A percentile compares a stretch with the other conserved stretches of the same genome.
Evolutionary conservation across 768 basidiomycete genomes (phyloP).

Genomic region (Amanita pseudoporphyria): DNA sequence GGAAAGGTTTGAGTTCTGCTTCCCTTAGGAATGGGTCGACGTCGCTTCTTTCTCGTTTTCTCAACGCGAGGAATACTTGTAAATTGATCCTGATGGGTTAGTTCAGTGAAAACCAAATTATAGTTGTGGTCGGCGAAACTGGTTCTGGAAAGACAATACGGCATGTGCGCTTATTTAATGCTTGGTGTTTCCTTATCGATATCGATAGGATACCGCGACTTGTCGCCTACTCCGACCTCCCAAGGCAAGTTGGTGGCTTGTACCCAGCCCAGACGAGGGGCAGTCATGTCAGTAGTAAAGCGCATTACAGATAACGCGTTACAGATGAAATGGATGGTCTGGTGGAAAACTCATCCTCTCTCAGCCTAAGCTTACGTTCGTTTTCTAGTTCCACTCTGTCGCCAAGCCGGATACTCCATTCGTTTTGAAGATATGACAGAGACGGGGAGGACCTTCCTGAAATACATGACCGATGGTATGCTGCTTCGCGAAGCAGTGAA

Average conservation of each 20-base stretch:
- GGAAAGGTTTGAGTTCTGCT: conserved; percentile 36
- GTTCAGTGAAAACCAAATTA: too few species aligned
- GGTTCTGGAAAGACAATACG: too few species aligned
- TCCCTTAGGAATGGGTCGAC: conserved; percentile 28
- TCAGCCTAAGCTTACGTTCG: not conserved
- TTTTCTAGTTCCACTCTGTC: conserved; percentile 73
- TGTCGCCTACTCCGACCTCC: conserved; percentile 87
- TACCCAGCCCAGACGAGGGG: conserved; percentile 91
- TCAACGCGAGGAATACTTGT: too few species aligned
- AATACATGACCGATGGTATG: too few species aligned
- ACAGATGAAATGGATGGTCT: conserved; percentile 99
- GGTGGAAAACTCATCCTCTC: not conserved
- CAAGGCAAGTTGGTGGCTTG: conserved; percentile 89
- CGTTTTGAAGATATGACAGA: conserved; percentile 94
- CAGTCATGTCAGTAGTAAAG: conserved; percentile 96
- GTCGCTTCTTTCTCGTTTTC: conserved; percentile 16
- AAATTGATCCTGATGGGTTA: too few species aligned
- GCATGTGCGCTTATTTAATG: conserved; percentile 37
- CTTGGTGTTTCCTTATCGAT: not conserved
- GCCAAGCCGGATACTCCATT: too few species aligned
- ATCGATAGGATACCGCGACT: conserved; percentile 84
- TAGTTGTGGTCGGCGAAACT: too few species aligned
- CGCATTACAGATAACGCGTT: too few species aligned
- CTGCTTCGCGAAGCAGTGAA: too few species aligned
- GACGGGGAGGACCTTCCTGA: conserved; percentile 84